Conservation (phyloP, 768 basidiomycete species). For the Leccinellum rugosiceps region DNA sequence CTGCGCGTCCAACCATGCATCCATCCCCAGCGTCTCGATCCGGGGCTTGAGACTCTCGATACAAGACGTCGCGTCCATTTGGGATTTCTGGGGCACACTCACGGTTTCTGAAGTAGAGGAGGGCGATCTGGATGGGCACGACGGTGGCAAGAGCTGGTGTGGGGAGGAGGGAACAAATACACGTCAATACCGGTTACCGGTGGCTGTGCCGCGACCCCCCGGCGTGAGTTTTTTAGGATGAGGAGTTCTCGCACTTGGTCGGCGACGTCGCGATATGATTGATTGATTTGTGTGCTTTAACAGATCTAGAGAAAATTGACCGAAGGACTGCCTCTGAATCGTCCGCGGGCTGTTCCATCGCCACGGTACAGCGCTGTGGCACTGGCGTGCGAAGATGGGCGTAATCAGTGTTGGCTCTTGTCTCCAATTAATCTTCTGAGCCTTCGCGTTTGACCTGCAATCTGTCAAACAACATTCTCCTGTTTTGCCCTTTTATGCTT, state of each 20-base stretch:
- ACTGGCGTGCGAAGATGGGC: conserved; percentile 13
- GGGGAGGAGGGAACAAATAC: conserved; percentile 20
- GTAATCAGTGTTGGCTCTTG: neutral
- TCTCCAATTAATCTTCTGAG: neutral
- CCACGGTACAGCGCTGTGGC: neutral
- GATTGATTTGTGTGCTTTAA: neutral
- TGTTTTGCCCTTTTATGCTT: conserved; percentile 42
- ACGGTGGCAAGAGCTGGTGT: neutral
- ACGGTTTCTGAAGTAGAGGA: conserved; percentile 53
- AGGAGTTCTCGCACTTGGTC: neutral
- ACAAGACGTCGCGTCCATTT: neutral
- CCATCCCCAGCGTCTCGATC: conserved; percentile 12
- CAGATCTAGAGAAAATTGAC: neutral
- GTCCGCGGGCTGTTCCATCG: neutral
- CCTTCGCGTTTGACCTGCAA: neutral
- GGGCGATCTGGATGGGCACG: conserved; percentile 32
- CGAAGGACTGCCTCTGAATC: neutral
- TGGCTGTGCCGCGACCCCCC: conserved; percentile 21
- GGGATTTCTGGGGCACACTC: conserved; percentile 34
- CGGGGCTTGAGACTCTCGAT: neutral
- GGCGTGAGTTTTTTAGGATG: neutral
- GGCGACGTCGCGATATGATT: neutral
- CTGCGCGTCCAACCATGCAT: conserved; percentile 20
- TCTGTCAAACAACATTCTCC: neutral
- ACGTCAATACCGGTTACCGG: conserved; percentile 17